Percentiles rank a stretch among this genome's conserved stretches.
Evolutionary conservation across 148 eudicot species (phyloP).

Genomic region (Pouteria glomerata): DNA sequence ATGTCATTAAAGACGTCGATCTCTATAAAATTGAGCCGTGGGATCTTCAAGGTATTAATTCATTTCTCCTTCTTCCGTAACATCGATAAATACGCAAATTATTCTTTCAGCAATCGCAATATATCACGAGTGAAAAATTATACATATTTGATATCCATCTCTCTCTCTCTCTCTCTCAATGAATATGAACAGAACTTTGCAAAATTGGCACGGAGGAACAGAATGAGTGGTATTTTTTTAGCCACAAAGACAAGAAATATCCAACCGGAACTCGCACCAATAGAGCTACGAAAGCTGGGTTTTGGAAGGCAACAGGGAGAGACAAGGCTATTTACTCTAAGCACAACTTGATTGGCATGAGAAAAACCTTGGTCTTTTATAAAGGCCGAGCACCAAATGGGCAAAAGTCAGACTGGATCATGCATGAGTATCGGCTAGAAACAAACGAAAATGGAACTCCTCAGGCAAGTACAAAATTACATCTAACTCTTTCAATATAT

Average conservation of each 20-base stretch:
- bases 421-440: slow-evolving; percentile 82
- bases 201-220: slow-evolving; percentile 67
- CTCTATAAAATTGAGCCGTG: slow-evolving; percentile 89
- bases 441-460: slow-evolving; percentile 66
- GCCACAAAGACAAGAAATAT: slow-evolving; percentile 87
- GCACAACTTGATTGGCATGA: slow-evolving; percentile 64
- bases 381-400: slow-evolving; percentile 87
- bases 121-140: too few relatives aligned
- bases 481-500: too few relatives aligned
- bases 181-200: slow-evolving; percentile 46
- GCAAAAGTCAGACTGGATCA: slow-evolving; percentile 78
- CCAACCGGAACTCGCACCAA: slow-evolving; percentile 84
- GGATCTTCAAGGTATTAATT: slow-evolving; percentile 88
- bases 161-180: not conserved
- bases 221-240: slow-evolving; percentile 83
- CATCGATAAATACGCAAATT: not conserved
- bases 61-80: not conserved
- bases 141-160: too few relatives aligned
- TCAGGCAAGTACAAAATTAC: slow-evolving; percentile 37
- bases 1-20: slow-evolving; percentile 83
- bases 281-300: slow-evolving; percentile 79
- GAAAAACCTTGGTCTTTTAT: slow-evolving; percentile 79
- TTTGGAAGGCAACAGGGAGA: slow-evolving; percentile 90
- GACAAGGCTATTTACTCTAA: slow-evolving; percentile 75
- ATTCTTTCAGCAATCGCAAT: not conserved